Conservation (phyloP, 1,284 basidiomycete species). For the Boletus hoseneyae region DNA sequence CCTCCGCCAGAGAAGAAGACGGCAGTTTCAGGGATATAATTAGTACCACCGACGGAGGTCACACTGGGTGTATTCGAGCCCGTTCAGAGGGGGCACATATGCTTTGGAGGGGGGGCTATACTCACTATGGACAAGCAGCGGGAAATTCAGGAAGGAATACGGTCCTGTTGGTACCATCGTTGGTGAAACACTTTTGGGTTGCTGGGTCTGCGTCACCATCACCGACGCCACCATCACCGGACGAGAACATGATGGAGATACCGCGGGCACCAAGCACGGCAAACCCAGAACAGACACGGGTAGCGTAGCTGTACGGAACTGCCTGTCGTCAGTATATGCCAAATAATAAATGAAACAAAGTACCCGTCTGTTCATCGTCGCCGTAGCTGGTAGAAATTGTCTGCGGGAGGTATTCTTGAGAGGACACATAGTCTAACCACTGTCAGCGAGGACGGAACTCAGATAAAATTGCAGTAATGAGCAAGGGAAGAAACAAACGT, state of each 20-base stretch:
- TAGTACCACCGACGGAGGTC: slow-evolving; percentile 60
- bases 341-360: not conserved
- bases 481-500: slow-evolving; percentile 33
- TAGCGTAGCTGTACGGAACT: slow-evolving; percentile 63
- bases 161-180: slow-evolving; percentile 52
- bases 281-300: slow-evolving; percentile 59
- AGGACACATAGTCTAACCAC: slow-evolving; percentile 59
- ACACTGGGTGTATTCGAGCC: slow-evolving; percentile 33
- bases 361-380: slow-evolving; percentile 67
- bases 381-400: slow-evolving; percentile 41
- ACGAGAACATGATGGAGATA: slow-evolving; percentile 59
- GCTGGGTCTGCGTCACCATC: slow-evolving; percentile 49
- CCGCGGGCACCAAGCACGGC: slow-evolving; percentile 59
- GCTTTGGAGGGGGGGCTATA: not conserved
- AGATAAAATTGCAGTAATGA: not conserved
- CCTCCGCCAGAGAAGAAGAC: slow-evolving; percentile 64
- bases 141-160: slow-evolving; percentile 62
- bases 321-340: slow-evolving; percentile 2
- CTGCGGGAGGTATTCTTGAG: slow-evolving; percentile 33
- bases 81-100: not conserved
- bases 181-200: slow-evolving; percentile 53
- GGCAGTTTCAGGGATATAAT: slow-evolving; percentile 53
- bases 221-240: slow-evolving; percentile 72
- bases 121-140: slow-evolving; percentile 42
- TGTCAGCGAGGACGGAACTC: slow-evolving; percentile 27